Evolutionary conservation across 352 stramenopile species (phyloP).

Genomic region (Phytophthora tubulina): DNA sequence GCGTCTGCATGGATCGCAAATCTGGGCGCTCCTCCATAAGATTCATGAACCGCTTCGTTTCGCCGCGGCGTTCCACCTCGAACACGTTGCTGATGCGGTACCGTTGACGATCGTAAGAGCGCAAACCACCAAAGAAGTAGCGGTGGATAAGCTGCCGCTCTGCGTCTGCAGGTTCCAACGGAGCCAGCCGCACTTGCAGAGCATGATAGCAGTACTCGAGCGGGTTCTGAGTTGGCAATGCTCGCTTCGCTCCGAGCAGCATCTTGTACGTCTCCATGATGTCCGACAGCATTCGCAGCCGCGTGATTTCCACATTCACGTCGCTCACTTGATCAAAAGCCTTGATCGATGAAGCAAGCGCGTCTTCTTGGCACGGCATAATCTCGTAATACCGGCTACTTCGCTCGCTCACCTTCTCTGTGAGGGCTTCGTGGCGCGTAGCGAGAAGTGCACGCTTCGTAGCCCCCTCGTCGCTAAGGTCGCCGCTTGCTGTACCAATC

Average conservation of each 20-base stretch:
- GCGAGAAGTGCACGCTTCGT: constrained; percentile 57
- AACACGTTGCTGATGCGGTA: constrained; percentile 80
- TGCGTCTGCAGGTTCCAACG: constrained; percentile 34
- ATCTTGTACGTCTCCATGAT: constrained; percentile 87
- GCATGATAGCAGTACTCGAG: constrained; percentile 86
- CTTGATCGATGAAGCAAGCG: constrained; percentile 62
- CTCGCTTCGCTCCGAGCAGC: constrained; percentile 65
- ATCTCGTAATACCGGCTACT: constrained; percentile 85
- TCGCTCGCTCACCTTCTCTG: constrained; percentile 73
- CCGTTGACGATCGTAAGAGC: constrained; percentile 17
- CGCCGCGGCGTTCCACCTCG: constrained; percentile 65
- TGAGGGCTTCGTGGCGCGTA: constrained; percentile 58
- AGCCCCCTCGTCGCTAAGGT: constrained; percentile 56
- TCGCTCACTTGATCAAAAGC: constrained; percentile 64
- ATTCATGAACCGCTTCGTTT: constrained; percentile 60
- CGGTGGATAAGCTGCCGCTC: constrained; percentile 62
- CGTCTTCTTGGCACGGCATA: constrained; percentile 79
- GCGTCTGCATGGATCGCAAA: constrained; percentile 50
- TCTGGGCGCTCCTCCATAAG: constrained; percentile 49
- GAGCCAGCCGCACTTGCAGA: constrained; percentile 67
- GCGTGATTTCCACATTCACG: constrained; percentile 77
- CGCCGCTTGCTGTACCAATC: constrained; percentile 54
- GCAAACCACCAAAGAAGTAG: constrained; percentile 75
- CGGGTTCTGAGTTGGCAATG: constrained; percentile 46
- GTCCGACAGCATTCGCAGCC: constrained; percentile 67